phyloP scores from a whole-genome alignment of 2,329 filamentous ascomycete species.

The Gliomastix tumulicola region DNA sequence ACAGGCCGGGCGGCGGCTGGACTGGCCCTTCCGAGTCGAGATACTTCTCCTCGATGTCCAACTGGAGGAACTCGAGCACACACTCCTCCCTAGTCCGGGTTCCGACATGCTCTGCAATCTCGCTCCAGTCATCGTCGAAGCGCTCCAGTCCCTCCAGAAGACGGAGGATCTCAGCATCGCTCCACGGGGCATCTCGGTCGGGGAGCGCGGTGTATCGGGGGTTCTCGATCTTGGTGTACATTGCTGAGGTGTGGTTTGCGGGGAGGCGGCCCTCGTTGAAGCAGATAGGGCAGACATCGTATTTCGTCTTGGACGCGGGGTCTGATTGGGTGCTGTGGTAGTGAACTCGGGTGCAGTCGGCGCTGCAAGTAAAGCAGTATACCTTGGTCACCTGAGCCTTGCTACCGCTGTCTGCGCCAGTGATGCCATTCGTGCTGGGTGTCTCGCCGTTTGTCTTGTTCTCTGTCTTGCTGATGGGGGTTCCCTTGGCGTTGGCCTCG shows the following conservation, averaged over 20 bases:
- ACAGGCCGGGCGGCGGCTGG: conserved; percentile 48
- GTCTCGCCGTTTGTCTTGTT: conserved; percentile 72
- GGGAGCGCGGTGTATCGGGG: conserved; percentile 70
- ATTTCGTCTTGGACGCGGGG: conserved; percentile 61
- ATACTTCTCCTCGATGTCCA: conserved; percentile 97
- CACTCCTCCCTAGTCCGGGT: conserved; percentile 92
- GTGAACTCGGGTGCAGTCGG: conserved; percentile 70
- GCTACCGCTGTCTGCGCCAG: conserved; percentile 50
- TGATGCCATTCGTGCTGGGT: conserved; percentile 56
- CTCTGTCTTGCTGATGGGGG: conserved; percentile 62
- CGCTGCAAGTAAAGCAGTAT: conserved; percentile 85
- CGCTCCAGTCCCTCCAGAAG: conserved; percentile 86
- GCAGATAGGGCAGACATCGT: conserved; percentile 87
- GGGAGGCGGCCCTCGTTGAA: conserved; percentile 81
- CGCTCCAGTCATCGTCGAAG: conserved; percentile 93
- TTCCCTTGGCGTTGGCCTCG: conserved; percentile 77
- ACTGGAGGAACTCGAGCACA: conserved; percentile 89
- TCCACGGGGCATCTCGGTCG: conserved; percentile 84
- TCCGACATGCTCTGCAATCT: conserved; percentile 86
- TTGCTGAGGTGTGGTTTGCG: conserved; percentile 65
- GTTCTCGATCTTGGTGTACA: conserved; percentile 88
- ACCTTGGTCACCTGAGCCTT: conserved; percentile 63
- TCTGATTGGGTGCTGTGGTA: conserved; percentile 52
- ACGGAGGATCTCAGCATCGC: conserved; percentile 80
- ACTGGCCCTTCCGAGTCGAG: conserved; percentile 63